Base-by-base conservation (phyloP, 345 rosid genomes). In the Eucalyptus regnans region DNA sequence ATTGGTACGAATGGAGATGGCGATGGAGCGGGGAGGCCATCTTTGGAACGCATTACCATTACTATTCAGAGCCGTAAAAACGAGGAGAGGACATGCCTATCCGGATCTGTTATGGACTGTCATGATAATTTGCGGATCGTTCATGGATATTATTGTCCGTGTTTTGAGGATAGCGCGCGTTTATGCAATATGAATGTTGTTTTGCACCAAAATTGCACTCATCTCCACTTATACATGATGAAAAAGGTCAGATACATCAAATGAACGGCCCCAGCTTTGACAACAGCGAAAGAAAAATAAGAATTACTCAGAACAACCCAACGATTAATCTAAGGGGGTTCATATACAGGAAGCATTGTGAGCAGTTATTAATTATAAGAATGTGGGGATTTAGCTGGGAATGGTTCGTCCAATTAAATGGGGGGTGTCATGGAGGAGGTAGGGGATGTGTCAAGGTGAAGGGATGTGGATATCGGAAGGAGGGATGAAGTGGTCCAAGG, bases 401-500 rank as follows among this genome's bases (percentile, higher is more conserved):
- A 20, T 5, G 83, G 83, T 76, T 37, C 27, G 48, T 76, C 83
- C 48, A 76, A 37, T 76, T 76, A 18, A 22, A 76, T 37, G 83
- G 83, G 81, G 33, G 43, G 27, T 20, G 83, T 76, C 48, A 37
- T 6, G 12, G 83, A 10, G 46, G 83, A 76, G 83, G 83, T 20
- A 76, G 46, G 83, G 83, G 83, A 37, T 9, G 48, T 9, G 23
- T 76, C 83, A 76, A 76, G 83, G 83, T 6, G 83, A 76, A 76
- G 83, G 83, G 83, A 0, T 76, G 48, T 10, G 83, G 83, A 96
- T 93, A 92, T 96, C 99, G 58, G 99, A 97, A 4, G 99, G 99
- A 87, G 99, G 99, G 62, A 97, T 97, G 91, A 96, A 97, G n/a
- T 92, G 92, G 87, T 97, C 99, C 43, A 94, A 86, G 23, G 99